A percentile compares a stretch with the other conserved stretches of the same genome.
These are phyloP conservation scores for Pyrenochaeta sp. DNA, from an alignment of 2,329 filamentous ascomycete species.

Conservation along the genomic window DNA sequence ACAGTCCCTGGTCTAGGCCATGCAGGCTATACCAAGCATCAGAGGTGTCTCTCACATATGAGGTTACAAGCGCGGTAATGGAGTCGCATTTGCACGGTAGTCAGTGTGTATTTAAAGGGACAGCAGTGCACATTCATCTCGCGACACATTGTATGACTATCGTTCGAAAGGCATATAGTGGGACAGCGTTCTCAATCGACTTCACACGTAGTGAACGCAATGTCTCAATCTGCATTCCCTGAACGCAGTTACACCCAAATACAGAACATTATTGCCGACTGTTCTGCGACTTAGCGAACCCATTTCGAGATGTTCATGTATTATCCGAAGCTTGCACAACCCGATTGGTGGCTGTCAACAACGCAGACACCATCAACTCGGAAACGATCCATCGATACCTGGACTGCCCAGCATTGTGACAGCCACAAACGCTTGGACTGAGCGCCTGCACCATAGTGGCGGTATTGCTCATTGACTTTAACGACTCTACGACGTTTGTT, in stretches of 20 bases:
- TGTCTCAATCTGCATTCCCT: not conserved
- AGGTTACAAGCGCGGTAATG: not conserved
- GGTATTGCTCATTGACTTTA: constrained; percentile 7
- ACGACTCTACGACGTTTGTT: constrained; percentile 3
- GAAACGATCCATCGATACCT: not conserved
- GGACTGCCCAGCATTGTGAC: not conserved
- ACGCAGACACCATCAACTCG: not conserved
- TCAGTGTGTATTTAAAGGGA: no score
- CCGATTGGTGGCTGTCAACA: not conserved
- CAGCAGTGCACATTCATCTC: no score
- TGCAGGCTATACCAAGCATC: not conserved
- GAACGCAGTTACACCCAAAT: not conserved
- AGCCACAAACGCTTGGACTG: constrained; percentile 5
- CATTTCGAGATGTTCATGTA: not conserved
- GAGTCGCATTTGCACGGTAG: no score
- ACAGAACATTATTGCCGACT: not conserved
- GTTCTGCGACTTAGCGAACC: not conserved
- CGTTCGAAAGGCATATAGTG: no score
- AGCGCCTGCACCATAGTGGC: constrained; percentile 14
- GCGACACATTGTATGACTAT: no score
- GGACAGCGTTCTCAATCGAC: not conserved
- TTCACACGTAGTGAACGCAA: not conserved
- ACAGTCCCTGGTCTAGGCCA: not conserved
- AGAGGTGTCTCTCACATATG: not conserved
- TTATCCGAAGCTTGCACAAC: not conserved